Base-by-base conservation (phyloP, 2,329 filamentous ascomycete species). In the Calonectria pseudoturangicola region DNA sequence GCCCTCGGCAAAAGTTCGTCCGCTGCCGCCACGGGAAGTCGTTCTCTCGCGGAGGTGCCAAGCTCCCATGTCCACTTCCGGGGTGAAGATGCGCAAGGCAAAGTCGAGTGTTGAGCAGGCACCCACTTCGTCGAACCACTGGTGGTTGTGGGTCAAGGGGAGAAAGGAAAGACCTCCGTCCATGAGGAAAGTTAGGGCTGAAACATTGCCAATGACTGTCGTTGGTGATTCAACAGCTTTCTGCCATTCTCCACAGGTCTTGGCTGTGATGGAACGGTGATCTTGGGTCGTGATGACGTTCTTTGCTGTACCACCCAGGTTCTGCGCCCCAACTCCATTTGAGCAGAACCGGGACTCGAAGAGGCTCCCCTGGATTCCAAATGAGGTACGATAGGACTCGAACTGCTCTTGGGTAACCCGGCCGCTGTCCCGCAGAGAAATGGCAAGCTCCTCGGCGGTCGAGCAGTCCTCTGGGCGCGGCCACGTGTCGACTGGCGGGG, bases 71-170 rank as follows among this genome's bases (percentile, higher is more conserved):
- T 87, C 81, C 0, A 87, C 68, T 0, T 83, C 81, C 0, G 81
- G 83, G 1, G 77, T 79, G 71, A 88, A 86, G 8, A 88, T 74
- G 0, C 88, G 81, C 69, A 90, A 70, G 4, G 88, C 84, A 77
- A 89, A 89, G 74, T 90, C 88, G n/a, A 89, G 75, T 12, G 83
- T 86, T 2, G 85, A 86, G 65, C 85, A 87, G 2, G 87, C 86
- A 8, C 75, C 83, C 0, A 82, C 82, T 45, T 89, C 87, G 2
- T 86, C 83, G 45, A 89, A 81, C 75, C 83, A 86, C 80, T 83
- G 76, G 12, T 86, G 82, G 64, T 79, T 83, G 65, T 87, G 87
- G 1, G 79, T 81, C 63, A 89, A 73, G 0, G 87, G 86, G 1
- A 85, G 41, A 45, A 89, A 88, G 0, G 86, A 79, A 4, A 89